Conservation (phyloP, 352 stramenopile species). For the Phytopythium cucurbitacearum region DNA sequence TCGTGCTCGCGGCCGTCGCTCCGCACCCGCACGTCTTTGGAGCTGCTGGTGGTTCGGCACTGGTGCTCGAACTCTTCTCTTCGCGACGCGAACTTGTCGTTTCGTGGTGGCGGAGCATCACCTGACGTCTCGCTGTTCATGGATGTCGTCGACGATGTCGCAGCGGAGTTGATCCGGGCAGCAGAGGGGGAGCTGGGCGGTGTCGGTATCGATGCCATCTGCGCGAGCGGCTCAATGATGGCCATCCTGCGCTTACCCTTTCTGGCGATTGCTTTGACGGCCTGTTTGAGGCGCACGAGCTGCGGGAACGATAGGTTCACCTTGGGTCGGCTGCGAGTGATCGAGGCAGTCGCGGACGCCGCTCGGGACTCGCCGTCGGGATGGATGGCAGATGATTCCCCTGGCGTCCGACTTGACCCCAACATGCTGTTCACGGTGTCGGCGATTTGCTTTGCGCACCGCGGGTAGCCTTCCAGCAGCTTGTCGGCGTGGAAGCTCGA, state of each 20-base stretch:
- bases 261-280: conserved; percentile 1
- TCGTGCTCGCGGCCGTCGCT: conserved; percentile 2
- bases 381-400: neutral
- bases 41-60: neutral
- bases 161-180: no score
- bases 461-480: conserved; percentile 47
- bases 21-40: neutral
- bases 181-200: no score
- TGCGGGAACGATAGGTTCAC: conserved; percentile 13
- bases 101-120: no score
- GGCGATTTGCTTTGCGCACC: conserved; percentile 33
- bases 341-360: neutral
- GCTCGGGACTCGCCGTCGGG: neutral
- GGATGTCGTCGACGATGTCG: no score
- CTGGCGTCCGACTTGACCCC: neutral
- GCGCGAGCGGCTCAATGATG: no score
- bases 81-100: no score
- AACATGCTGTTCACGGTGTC: conserved; percentile 1
- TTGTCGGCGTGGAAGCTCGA: conserved; percentile 47
- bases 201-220: no score
- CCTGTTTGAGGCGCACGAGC: conserved; percentile 15
- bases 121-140: no score
- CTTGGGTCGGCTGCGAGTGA: neutral
- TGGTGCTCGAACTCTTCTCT: no score
- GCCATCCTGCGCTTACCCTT: no score